Evolutionary conservation across 352 stramenopile species (phyloP).

Genomic region (Globisporangium megalacanthum): DNA sequence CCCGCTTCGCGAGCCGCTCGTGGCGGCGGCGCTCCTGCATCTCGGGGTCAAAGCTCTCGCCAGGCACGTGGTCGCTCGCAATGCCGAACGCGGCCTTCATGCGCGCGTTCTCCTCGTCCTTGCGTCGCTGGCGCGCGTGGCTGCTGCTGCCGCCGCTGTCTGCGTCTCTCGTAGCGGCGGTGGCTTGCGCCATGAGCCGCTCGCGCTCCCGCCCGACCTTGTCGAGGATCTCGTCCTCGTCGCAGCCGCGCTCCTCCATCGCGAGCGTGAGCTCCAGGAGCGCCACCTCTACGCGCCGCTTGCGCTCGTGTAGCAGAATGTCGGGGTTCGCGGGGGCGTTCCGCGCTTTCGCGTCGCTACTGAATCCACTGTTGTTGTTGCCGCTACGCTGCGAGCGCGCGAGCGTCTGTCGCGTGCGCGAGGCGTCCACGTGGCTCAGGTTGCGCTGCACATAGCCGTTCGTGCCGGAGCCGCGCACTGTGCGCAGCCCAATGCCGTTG

Average conservation of each 20-base stretch:
- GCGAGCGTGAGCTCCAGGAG: conserved; percentile 72
- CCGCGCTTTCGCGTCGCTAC: conserved; percentile 9
- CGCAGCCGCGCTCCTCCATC: conserved; percentile 68
- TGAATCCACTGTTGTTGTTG: conserved; percentile 1
- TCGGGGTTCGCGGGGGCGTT: conserved; percentile 52
- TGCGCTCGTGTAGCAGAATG: conserved; percentile 75
- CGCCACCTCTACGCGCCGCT: conserved; percentile 75
- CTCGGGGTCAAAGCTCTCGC: conserved; percentile 75
- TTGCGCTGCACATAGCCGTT: conserved; percentile 89
- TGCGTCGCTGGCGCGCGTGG: conserved; percentile 51
- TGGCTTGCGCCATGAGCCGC: conserved; percentile 36
- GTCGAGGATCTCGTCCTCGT: conserved; percentile 62
- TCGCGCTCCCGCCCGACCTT: conserved; percentile 54
- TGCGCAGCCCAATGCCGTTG: conserved; percentile 86
- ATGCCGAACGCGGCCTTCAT: conserved; percentile 75
- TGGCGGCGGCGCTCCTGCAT: conserved; percentile 58
- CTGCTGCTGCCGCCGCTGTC: conserved; percentile 27
- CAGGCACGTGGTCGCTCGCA: conserved; percentile 59
- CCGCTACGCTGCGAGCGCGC: conserved; percentile 32
- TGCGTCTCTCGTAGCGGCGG: not conserved
- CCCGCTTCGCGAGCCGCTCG: conserved; percentile 34
- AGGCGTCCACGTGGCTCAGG: conserved; percentile 68
- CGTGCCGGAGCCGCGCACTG: conserved; percentile 79
- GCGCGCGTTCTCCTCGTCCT: conserved; percentile 58
- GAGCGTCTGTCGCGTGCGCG: conserved; percentile 60